phyloP scores from a whole-genome alignment of 129 eudicot species.

The Saposhnikovia divaricata region DNA sequence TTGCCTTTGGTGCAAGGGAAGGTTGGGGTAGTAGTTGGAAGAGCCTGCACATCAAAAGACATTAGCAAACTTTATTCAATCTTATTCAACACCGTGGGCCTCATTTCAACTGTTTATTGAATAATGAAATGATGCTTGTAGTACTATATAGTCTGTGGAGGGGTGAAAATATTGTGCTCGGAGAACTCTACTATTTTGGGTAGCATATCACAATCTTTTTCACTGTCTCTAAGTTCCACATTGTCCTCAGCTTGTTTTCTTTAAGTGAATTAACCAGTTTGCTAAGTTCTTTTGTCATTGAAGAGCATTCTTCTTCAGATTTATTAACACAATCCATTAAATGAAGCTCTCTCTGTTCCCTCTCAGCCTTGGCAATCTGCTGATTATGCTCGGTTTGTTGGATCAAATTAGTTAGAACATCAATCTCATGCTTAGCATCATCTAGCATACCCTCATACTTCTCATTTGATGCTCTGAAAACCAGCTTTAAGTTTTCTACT shows the following conservation, averaged over 20 bases:
- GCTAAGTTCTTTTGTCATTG: slow-evolving; percentile 45
- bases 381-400: too few species aligned
- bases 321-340: slow-evolving; percentile 37
- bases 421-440: too few species aligned
- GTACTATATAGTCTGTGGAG: not conserved
- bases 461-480: too few species aligned
- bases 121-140: not conserved
- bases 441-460: too few species aligned
- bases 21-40: slow-evolving; percentile 3
- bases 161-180: slow-evolving; percentile 25
- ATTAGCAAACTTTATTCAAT: not conserved
- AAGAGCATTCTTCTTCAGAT: slow-evolving; percentile 42
- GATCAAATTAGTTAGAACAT: too few species aligned
- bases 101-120: slow-evolving; percentile 4
- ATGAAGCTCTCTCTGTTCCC: too few species aligned
- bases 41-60: slow-evolving; percentile 1
- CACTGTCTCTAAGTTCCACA: slow-evolving; percentile 65
- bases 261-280: slow-evolving; percentile 42
- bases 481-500: too few species aligned
- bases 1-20: not conserved
- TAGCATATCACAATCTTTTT: slow-evolving; percentile 84
- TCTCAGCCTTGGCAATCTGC: too few species aligned
- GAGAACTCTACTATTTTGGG: slow-evolving; percentile 83
- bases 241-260: slow-evolving; percentile 34
- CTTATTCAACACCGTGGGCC: not conserved